Base-by-base conservation (phyloP, 129 eudicot species). In the Arctium lappa region DNA sequence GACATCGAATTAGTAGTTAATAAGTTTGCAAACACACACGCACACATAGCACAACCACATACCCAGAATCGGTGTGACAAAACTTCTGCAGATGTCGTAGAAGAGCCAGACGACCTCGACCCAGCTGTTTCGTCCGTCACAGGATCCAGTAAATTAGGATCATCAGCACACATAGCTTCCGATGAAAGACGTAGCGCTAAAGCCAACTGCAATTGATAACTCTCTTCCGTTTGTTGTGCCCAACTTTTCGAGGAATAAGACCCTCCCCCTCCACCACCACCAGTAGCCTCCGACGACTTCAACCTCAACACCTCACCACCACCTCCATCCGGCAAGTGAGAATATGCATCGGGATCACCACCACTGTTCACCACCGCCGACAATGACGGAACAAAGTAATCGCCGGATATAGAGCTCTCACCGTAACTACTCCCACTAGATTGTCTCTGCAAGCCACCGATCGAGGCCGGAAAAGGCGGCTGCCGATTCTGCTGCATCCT, bases 191-290 rank as follows among this genome's bases (percentile, higher is more conserved):
- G 88, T 30, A 94, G 78, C 38, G 98, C 98, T 85, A 94, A 74
- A 8, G 97, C 98, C 89, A 91, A 75, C 83, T 94, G 98, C 86
- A 94, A 74, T 65, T 90, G 98, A 76, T 94, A 94, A 46, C 98
- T 91, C 82, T 94, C 98, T 86, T 91, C 98, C 72, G 97, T 91
- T 88, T 91, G 98, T 75, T 91, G 98, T 27, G 98, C 97, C 98
- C 98, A 94, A 80, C 98, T 93, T 80, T 91, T 93, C 7, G 89
- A 89, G 18, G 79, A 44, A 60, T 60, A 60, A 60, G 68, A 60
- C 15, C 84, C 82, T 0, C 83, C 83, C 1, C 87, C 87, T 3
- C 84, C 92, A 38, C 87, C 84, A n/a, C 79, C 83, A 2, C 82
- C 83, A 9, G 40, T 53, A 40, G 74, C 80, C 65, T 73, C 86